Conservation (phyloP, 345 rosid species). For the Gossypium australe region DNA sequence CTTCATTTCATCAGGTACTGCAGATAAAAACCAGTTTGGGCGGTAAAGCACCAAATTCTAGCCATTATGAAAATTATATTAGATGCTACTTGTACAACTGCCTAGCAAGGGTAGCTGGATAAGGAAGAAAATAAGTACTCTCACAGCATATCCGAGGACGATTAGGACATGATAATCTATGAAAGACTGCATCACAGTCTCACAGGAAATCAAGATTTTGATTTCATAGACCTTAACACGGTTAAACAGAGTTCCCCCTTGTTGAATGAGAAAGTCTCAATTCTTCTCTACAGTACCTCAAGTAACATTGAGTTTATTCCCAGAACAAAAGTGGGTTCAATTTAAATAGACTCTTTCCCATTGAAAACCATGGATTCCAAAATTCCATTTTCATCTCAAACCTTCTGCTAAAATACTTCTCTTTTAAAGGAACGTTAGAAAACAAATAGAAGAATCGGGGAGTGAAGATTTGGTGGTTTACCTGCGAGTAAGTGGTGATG, state of each 20-base stretch:
- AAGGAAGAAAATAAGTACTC: background rate
- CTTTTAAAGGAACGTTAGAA: too few relatives aligned
- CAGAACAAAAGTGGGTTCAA: background rate
- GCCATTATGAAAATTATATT: background rate
- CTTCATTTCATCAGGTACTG: background rate
- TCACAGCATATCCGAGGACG: background rate
- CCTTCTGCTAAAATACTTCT: background rate
- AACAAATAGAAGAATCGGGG: too few relatives aligned
- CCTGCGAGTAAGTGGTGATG: background rate
- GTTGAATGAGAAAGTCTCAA: background rate
- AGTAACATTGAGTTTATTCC: background rate
- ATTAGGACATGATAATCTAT: background rate
- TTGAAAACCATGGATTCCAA: background rate
- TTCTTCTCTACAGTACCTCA: background rate
- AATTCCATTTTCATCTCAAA: background rate
- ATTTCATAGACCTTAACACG: background rate
- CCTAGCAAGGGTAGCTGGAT: background rate
- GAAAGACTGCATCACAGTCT: background rate
- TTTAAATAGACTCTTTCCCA: background rate
- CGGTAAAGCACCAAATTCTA: background rate
- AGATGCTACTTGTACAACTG: background rate
- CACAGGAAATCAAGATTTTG: background rate
- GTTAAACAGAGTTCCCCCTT: background rate
- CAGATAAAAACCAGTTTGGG: background rate
- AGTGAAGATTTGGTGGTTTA: background rate